Evolutionary conservation across 257 asterid species (phyloP).

Genomic region (Gentiana dahurica): DNA sequence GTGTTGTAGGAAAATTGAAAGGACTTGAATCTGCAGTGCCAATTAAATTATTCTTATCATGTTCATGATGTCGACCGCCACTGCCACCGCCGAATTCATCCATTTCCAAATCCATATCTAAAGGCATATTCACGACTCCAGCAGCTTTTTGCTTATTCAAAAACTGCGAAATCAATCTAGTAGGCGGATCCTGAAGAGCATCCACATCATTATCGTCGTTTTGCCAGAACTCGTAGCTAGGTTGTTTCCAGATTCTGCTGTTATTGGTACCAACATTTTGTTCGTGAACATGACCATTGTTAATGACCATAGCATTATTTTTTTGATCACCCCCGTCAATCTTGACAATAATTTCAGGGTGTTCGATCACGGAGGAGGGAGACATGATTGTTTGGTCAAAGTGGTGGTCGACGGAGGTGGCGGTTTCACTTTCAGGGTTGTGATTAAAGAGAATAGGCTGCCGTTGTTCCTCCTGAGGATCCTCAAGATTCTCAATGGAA

Average conservation of each 20-base stretch:
- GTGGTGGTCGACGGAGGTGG: slow-evolving; percentile 6
- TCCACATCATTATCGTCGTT: slow-evolving; percentile 6
- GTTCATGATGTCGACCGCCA: background rate
- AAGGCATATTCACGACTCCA: slow-evolving; percentile 33
- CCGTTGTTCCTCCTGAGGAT: slow-evolving; percentile 24
- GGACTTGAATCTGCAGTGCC: background rate
- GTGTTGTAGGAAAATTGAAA: slow-evolving; percentile 3
- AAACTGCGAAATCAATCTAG: slow-evolving; percentile 52
- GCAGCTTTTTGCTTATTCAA: slow-evolving; percentile 45
- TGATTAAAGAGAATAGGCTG: slow-evolving; percentile 36
- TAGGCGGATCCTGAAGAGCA: slow-evolving; percentile 40
- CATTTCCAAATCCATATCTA: slow-evolving; percentile 70
- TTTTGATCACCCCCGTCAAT: slow-evolving; percentile 29
- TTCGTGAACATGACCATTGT: too few species aligned
- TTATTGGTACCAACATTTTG: too few species aligned
- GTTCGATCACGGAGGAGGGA: background rate
- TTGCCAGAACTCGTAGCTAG: slow-evolving; percentile 41
- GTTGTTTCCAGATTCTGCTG: slow-evolving; percentile 18
- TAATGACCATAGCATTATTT: background rate
- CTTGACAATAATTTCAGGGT: slow-evolving; percentile 42
- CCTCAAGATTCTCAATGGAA: slow-evolving; percentile 24
- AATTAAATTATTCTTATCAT: background rate
- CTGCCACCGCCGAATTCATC: slow-evolving; percentile 31
- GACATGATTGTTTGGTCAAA: background rate
- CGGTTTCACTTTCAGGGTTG: slow-evolving; percentile 16